Evolutionary conservation across 768 basidiomycete species (phyloP).

Genomic region (Trametes cinnabarina): DNA sequence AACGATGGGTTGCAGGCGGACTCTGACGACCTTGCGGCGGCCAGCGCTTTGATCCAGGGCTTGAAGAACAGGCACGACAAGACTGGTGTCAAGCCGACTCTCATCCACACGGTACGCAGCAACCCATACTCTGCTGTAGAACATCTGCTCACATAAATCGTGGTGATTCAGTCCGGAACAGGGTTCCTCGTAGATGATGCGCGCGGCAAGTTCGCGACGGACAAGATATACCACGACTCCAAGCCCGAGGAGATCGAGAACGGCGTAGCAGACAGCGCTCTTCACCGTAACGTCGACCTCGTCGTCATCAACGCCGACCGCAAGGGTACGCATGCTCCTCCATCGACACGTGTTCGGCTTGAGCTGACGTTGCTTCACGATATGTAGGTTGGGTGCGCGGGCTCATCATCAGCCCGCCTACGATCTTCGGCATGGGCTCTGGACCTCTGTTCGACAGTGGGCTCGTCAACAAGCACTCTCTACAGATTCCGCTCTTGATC

Average conservation of each 20-base stretch:
- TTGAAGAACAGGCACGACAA: conserved; percentile 43
- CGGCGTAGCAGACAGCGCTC: conserved; percentile 41
- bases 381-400: conserved; percentile 46
- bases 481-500: conserved; percentile 51
- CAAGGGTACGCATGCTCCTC: conserved; percentile 34
- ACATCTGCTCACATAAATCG: no score
- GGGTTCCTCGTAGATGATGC: conserved; percentile 47
- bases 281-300: conserved; percentile 52
- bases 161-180: conserved; percentile 20
- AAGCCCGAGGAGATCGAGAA: conserved; percentile 43
- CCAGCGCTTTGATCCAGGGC: conserved; percentile 49
- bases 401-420: conserved; percentile 52
- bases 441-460: conserved; percentile 48
- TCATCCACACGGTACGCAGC: conserved; percentile 70
- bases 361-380: background rate
- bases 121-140: no score
- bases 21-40: conserved; percentile 45
- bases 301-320: conserved; percentile 46
- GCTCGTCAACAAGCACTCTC: conserved; percentile 50
- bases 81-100: conserved; percentile 42
- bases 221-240: conserved; percentile 48
- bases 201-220: conserved; percentile 37
- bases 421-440: conserved; percentile 56
- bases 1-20: conserved; percentile 35
- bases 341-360: conserved; percentile 7